Conservation (phyloP, 2,329 filamentous ascomycete species). For the Beauveria pseudobassiana region DNA sequence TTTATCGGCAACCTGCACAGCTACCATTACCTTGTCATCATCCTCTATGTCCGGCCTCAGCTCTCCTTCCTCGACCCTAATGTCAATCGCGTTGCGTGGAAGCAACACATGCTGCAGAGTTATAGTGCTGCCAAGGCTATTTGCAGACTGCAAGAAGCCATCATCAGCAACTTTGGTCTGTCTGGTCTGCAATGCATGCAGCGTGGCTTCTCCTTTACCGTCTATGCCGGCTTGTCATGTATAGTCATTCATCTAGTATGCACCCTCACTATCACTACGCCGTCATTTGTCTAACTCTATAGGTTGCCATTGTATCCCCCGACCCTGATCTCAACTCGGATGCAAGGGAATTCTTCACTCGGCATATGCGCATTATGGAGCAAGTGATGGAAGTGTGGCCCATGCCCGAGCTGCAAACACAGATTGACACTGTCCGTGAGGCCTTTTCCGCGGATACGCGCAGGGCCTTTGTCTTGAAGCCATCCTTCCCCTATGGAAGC, state of each 20-base stretch:
- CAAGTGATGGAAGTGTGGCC: conserved; percentile 76
- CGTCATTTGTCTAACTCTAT: conserved; percentile 11
- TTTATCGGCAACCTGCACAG: conserved; percentile 85
- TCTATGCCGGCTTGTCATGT: conserved; percentile 87
- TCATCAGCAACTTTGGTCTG: conserved; percentile 69
- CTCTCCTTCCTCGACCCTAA: conserved; percentile 71
- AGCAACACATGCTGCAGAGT: conserved; percentile 77
- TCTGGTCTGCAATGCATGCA: conserved; percentile 85
- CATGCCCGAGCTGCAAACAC: conserved; percentile 81
- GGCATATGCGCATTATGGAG: conserved; percentile 91
- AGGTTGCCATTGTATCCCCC: conserved; percentile 90
- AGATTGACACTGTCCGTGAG: conserved; percentile 81
- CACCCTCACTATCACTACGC: conserved; percentile 17
- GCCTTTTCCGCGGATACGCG: conserved; percentile 83
- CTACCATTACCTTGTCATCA: conserved; percentile 78
- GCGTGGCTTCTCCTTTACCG: conserved; percentile 86
- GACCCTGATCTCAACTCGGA: conserved; percentile 82
- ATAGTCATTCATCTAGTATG: conserved; percentile 88
- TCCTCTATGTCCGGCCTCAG: conserved; percentile 83
- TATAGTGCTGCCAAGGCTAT: conserved; percentile 78
- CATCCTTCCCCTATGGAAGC: conserved; percentile 79
- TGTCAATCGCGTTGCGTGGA: conserved; percentile 67
- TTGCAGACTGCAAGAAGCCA: conserved; percentile 79
- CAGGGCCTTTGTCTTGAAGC: conserved; percentile 83
- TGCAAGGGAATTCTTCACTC: conserved; percentile 79